Evolutionary conservation across 306 rosid species (phyloP).

Genomic region (Psophocarpus tetragonolobus): DNA sequence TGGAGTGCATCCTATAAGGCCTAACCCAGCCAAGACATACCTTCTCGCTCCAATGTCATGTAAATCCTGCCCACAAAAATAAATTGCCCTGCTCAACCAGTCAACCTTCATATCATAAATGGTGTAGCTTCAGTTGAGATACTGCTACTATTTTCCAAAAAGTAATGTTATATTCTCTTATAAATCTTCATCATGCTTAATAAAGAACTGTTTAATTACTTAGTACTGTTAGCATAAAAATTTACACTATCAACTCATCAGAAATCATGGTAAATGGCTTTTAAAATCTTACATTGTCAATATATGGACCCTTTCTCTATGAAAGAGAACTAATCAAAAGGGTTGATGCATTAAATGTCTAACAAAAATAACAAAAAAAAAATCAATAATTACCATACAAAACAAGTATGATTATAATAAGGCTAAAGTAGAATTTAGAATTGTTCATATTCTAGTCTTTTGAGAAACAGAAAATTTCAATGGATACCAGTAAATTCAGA

Average conservation of each 20-base stretch:
- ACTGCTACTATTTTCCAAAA: neutral
- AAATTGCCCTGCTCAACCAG: neutral
- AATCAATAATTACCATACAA: neutral
- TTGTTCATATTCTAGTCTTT: neutral
- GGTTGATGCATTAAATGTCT: neutral
- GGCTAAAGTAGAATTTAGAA: neutral
- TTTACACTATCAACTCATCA: neutral
- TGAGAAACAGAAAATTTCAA: neutral
- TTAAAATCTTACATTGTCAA: neutral
- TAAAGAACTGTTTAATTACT: neutral
- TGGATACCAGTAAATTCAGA: conserved; percentile 46
- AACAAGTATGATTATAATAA: neutral
- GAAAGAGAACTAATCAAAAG: neutral
- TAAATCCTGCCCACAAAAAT: conserved; percentile 39
- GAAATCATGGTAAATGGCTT: neutral
- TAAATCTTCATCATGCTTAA: neutral
- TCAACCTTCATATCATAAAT: neutral
- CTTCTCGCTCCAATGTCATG: conserved; percentile 60
- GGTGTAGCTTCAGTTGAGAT: neutral
- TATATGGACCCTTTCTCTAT: neutral
- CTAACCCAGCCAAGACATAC: conserved; percentile 55
- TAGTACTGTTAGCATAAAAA: neutral
- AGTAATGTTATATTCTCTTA: neutral
- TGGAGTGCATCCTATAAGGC: conserved; percentile 56
- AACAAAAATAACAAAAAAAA: neutral